Evolutionary conservation across 2,329 filamentous ascomycete species (phyloP).

Genomic region (Chrysoporthe deuterocubensis): DNA sequence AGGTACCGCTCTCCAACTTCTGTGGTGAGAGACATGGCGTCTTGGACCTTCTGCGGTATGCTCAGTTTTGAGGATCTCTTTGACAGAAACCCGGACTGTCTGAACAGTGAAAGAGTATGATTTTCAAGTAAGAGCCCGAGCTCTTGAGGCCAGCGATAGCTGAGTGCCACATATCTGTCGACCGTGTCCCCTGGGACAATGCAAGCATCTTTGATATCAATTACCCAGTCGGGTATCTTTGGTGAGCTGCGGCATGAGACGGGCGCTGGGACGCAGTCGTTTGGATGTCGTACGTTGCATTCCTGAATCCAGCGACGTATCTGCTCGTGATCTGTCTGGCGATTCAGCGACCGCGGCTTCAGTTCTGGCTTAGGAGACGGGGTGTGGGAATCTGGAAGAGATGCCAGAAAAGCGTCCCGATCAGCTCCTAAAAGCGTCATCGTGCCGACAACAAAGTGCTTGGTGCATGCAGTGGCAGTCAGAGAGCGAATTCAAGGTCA

Average conservation of each 20-base stretch:
- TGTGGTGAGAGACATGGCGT: background rate
- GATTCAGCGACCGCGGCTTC: background rate
- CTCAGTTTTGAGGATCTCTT: background rate
- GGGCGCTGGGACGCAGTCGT: background rate
- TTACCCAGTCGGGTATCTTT: constrained; percentile 12
- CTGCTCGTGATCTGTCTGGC: background rate
- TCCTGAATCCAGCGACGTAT: background rate
- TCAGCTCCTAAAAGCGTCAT: background rate
- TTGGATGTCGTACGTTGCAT: background rate
- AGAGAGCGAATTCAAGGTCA: background rate
- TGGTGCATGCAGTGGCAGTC: background rate
- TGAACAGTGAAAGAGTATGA: background rate
- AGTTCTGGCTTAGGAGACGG: background rate
- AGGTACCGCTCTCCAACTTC: background rate
- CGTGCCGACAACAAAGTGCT: background rate
- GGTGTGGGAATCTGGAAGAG: background rate
- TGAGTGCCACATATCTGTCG: constrained; percentile 11
- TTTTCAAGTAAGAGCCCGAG: background rate
- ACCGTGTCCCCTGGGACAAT: background rate
- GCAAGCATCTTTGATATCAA: constrained; percentile 3
- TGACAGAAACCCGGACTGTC: background rate
- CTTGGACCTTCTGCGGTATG: background rate
- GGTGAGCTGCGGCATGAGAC: background rate
- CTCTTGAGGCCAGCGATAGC: constrained; percentile 1
- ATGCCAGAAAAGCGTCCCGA: background rate